These are phyloP conservation scores for Globisporangium emineosum DNA, from an alignment of 352 stramenopile genomes.

Conservation along the genomic window DNA sequence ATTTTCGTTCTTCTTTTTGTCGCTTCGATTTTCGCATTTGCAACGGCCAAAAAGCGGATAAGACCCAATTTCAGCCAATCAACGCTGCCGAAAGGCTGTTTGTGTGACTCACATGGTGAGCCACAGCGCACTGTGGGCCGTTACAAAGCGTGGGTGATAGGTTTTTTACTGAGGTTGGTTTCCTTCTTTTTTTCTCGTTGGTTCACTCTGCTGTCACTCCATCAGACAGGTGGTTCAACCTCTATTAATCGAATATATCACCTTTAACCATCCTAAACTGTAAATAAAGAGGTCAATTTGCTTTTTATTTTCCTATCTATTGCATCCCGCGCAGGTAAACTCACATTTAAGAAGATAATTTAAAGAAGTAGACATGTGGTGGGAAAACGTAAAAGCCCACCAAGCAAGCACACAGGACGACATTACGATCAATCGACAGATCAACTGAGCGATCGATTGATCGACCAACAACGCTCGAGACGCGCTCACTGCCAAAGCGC, in stretches of 20 bases:
- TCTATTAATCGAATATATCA: neutral
- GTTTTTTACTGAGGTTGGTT: conserved; percentile 9
- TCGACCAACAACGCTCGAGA: neutral
- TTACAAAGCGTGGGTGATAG: neutral
- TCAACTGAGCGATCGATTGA: no score
- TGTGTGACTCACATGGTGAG: neutral
- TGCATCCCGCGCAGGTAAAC: no score
- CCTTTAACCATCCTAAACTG: neutral
- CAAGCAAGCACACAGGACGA: neutral
- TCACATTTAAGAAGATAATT: neutral
- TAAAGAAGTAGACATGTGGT: neutral
- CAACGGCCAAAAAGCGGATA: conserved; percentile 8
- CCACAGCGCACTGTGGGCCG: neutral
- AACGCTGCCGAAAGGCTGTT: neutral
- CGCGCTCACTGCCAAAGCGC: neutral
- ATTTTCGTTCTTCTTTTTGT: conserved; percentile 1
- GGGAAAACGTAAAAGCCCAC: conserved; percentile 8
- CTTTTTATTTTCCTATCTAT: neutral
- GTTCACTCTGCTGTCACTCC: neutral
- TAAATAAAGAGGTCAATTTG: neutral
- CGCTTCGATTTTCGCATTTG: conserved; percentile 11
- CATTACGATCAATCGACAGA: conserved; percentile 1
- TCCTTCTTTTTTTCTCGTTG: conserved; percentile 17
- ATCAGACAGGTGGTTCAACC: no score
- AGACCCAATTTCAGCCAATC: conserved; percentile 1